Evolutionary conservation across 345 rosid species (phyloP).

Genomic region (Gossypium herbaceum): DNA sequence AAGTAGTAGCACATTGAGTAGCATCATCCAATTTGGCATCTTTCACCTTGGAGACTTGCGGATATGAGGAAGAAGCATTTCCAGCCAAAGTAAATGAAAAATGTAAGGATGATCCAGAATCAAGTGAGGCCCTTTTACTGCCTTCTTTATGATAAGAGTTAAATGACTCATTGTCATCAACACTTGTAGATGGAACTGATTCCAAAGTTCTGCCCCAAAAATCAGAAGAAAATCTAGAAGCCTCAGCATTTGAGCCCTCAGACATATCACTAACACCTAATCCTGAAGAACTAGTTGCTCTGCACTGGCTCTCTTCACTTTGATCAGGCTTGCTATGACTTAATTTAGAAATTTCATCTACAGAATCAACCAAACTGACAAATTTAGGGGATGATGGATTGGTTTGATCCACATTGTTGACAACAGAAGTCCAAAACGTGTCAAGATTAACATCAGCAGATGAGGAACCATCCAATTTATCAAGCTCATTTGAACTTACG

Average conservation of each 20-base stretch:
- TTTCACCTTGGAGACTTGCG: conserved; percentile 28
- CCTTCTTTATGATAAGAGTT: conserved; percentile 25
- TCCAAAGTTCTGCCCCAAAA: conserved; percentile 59
- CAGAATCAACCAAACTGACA: conserved; percentile 60
- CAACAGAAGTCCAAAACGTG: conserved; percentile 29
- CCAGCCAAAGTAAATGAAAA: conserved; percentile 42
- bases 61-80: conserved; percentile 14
- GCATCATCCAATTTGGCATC: conserved; percentile 27
- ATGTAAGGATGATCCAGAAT: conserved; percentile 35
- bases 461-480: conserved; percentile 35
- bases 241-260: conserved; percentile 29
- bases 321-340: conserved; percentile 28
- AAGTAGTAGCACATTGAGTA: conserved; percentile 17
- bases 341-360: conserved; percentile 34
- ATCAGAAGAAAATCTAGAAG: conserved; percentile 33
- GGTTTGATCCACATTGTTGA: conserved; percentile 35
- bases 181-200: conserved; percentile 25
- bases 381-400: conserved; percentile 65
- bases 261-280: conserved; percentile 16
- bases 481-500: conserved; percentile 57
- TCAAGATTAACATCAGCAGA: conserved; percentile 37
- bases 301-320: conserved; percentile 28
- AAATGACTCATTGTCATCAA: conserved; percentile 22
- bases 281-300: conserved; percentile 27
- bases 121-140: conserved; percentile 22